A percentile compares a stretch with the other conserved stretches of the same genome.
phyloP scores from a whole-genome alignment of 2,329 filamentous ascomycete species.

The Nigrospora osmanthi region DNA sequence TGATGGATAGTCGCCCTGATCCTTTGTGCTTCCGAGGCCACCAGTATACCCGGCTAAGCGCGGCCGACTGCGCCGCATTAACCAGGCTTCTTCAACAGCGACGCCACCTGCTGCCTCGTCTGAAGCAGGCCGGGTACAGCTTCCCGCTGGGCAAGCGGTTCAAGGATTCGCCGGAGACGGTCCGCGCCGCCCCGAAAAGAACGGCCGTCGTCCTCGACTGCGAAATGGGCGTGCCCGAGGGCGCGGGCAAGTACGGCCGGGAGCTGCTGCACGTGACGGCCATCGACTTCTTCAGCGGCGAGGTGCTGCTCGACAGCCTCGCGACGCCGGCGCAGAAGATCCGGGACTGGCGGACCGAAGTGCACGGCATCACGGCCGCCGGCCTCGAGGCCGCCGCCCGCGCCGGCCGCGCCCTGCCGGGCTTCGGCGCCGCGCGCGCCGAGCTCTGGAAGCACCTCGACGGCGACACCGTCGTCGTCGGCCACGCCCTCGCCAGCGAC shows the following conservation, averaged over 20 bases:
- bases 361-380: slow-evolving; percentile 26
- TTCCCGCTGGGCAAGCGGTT: no score
- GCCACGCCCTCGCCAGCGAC: slow-evolving; percentile 33
- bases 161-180: no score
- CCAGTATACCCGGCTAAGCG: no score
- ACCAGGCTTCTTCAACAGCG: no score
- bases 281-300: slow-evolving; percentile 35
- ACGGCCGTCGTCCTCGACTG: slow-evolving; percentile 30
- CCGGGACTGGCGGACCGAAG: slow-evolving; percentile 23
- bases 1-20: no score
- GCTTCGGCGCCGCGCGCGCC: slow-evolving; percentile 29
- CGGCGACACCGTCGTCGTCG: slow-evolving; percentile 31
- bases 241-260: not conserved
- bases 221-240: slow-evolving; percentile 29
- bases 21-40: no score
- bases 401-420: slow-evolving; percentile 20
- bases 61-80: no score
- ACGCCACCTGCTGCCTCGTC: no score
- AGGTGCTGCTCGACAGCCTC: slow-evolving; percentile 28
- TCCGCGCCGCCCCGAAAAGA: no score
- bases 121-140: no score
- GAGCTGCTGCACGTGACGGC: not conserved
- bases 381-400: slow-evolving; percentile 19
- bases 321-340: slow-evolving; percentile 23
- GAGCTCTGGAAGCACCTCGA: slow-evolving; percentile 31